Percentiles rank a stretch among this genome's conserved stretches.
These are phyloP conservation scores for Babesia bovis DNA, from an alignment of 169 alveolate species.

Conservation along the genomic window DNA sequence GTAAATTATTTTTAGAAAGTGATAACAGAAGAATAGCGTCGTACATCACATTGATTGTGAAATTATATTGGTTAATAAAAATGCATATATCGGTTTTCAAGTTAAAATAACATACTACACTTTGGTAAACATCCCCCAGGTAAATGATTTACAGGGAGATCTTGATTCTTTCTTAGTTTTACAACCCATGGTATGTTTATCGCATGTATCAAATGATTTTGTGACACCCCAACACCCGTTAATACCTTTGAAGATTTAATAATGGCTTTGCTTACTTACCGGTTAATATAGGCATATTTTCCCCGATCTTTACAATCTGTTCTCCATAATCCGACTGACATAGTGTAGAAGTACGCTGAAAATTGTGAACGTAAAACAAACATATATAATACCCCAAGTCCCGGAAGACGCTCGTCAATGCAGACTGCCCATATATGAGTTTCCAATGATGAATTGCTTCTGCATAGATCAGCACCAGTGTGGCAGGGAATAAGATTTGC, in stretches of 20 bases:
- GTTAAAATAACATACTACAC: neutral
- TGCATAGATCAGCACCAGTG: constrained; percentile 29
- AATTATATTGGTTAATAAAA: too few species aligned
- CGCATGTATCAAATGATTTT: neutral
- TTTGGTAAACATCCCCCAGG: constrained; percentile 24
- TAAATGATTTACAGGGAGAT: neutral
- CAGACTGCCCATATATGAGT: constrained; percentile 48
- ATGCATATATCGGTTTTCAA: too few species aligned
- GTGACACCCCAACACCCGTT: neutral
- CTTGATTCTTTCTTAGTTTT: neutral
- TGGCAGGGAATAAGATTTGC: constrained; percentile 32
- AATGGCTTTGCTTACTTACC: neutral
- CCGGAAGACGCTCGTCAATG: constrained; percentile 60
- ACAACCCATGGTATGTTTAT: constrained; percentile 10
- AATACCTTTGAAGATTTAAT: neutral
- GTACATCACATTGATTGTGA: too few species aligned
- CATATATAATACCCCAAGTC: constrained; percentile 15
- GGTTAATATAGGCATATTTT: neutral
- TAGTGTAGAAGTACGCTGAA: constrained; percentile 7
- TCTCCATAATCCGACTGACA: neutral
- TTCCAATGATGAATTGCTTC: neutral
- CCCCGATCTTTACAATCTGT: neutral
- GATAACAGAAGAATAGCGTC: too few species aligned
- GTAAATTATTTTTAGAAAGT: too few species aligned
- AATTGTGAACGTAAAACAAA: neutral